Conservation (phyloP, 306 rosid genomes). For the Sphenostylis stenocarpa region DNA sequence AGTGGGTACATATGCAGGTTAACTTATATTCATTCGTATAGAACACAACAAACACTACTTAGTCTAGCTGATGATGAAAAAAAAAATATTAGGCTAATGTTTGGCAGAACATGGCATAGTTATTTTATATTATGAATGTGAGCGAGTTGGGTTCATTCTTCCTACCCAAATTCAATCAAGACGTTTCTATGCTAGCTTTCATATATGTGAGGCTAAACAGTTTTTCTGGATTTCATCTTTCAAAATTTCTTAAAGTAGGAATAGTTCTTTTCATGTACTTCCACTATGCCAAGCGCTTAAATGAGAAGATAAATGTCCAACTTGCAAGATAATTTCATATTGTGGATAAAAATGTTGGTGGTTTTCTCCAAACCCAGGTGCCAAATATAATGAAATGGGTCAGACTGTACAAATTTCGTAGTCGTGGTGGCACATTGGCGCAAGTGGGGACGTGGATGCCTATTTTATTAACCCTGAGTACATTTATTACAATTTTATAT, state of each 20-base stretch:
- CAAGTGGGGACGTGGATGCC: background rate
- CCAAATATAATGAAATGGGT: background rate
- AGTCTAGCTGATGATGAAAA: background rate
- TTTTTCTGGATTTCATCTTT: background rate
- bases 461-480: too few relatives aligned
- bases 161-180: too few relatives aligned
- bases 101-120: background rate
- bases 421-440: background rate
- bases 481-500: too few relatives aligned
- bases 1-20: background rate
- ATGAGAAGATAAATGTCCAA: background rate
- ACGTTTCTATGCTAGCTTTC: too few relatives aligned
- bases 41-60: background rate
- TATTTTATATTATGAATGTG: too few relatives aligned
- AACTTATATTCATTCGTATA: background rate
- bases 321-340: background rate
- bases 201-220: background rate
- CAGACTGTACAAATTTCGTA: background rate
- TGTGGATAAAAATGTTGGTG: too few relatives aligned
- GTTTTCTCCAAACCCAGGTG: background rate
- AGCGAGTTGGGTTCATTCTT: too few relatives aligned
- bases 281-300: background rate
- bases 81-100: too few relatives aligned
- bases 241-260: background rate
- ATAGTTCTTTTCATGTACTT: background rate